These are phyloP conservation scores for Penicillium sp. DNA, from an alignment of 2,329 filamentous ascomycete genomes.

Conservation along the genomic window DNA sequence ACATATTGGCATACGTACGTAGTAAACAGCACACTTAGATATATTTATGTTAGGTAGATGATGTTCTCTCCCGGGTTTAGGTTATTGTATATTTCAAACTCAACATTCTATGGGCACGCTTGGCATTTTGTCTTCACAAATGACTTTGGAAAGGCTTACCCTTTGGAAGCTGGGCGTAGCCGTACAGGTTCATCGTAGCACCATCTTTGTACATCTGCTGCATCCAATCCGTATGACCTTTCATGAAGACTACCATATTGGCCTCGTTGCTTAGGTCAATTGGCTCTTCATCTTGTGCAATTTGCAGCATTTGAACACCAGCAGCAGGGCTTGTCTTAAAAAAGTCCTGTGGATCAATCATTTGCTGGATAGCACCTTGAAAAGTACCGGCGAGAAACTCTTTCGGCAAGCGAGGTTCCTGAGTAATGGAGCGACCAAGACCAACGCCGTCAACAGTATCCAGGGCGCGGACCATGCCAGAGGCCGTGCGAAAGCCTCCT, in stretches of 20 bases:
- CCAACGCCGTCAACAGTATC: slow-evolving; percentile 60
- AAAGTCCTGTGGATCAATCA: slow-evolving; percentile 83
- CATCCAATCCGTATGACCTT: neutral
- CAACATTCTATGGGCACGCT: too few relatives aligned
- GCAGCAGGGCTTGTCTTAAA: slow-evolving; percentile 60
- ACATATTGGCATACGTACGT: too few relatives aligned
- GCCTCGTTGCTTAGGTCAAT: slow-evolving; percentile 18
- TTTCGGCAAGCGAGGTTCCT: slow-evolving; percentile 46
- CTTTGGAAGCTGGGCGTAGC: neutral
- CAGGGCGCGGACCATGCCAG: slow-evolving; percentile 60
- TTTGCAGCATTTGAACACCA: slow-evolving; percentile 25
- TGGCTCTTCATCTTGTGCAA: slow-evolving; percentile 25
- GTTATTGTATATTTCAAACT: too few relatives aligned
- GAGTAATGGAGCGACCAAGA: slow-evolving; percentile 53
- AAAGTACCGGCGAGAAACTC: slow-evolving; percentile 37
- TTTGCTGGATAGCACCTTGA: slow-evolving; percentile 49
- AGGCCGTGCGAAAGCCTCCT: slow-evolving; percentile 56
- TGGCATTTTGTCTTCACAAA: neutral
- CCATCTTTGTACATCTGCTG: neutral
- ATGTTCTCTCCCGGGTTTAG: too few relatives aligned
- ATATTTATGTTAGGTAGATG: too few relatives aligned
- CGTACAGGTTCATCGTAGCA: neutral
- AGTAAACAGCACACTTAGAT: too few relatives aligned
- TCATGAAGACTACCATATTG: slow-evolving; percentile 1
- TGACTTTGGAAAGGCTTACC: neutral